Percentiles rank a stretch among this genome's conserved stretches.
These are phyloP conservation scores for Musa acuminata DNA, from an alignment of 176 grass and related monocot species.

Conservation along the genomic window DNA sequence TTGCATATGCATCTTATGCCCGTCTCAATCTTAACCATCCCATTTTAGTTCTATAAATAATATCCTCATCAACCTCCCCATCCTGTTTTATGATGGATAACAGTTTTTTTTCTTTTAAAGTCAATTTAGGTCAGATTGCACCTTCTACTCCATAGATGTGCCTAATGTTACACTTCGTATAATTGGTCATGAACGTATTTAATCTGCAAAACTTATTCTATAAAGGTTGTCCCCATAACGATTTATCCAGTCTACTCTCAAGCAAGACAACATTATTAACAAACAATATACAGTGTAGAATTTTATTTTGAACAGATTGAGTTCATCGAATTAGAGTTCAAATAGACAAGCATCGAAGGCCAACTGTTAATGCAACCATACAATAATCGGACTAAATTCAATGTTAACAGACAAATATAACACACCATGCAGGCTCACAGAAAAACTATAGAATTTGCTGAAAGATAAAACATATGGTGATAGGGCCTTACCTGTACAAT, in stretches of 20 bases:
- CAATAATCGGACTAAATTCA: not conserved
- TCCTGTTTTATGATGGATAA: too few relatives aligned
- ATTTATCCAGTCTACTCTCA: not conserved
- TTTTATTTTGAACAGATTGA: too few relatives aligned
- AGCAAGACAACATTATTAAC: too few relatives aligned
- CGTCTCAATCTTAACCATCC: not conserved
- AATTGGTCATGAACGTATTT: not conserved
- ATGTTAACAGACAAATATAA: not conserved
- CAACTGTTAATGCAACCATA: not conserved
- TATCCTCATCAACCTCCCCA: too few relatives aligned
- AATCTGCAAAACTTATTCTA: too few relatives aligned
- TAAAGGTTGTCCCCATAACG: not conserved
- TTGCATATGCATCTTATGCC: not conserved
- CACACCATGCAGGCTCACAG: too few relatives aligned
- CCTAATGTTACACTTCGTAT: not conserved
- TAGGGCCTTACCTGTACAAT: conserved; percentile 26
- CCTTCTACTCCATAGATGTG: not conserved
- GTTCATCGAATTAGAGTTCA: too few relatives aligned
- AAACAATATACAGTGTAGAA: too few relatives aligned
- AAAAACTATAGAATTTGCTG: not conserved
- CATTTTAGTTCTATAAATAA: too few relatives aligned
- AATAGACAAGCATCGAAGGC: not conserved
- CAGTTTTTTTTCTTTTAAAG: too few relatives aligned
- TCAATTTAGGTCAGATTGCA: not conserved
- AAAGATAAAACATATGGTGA: not conserved